Evolutionary conservation across 2,329 filamentous ascomycete species (phyloP), one percentile per base, ranked within the genome.

Genomic region (Alternaria alternata): DNA sequence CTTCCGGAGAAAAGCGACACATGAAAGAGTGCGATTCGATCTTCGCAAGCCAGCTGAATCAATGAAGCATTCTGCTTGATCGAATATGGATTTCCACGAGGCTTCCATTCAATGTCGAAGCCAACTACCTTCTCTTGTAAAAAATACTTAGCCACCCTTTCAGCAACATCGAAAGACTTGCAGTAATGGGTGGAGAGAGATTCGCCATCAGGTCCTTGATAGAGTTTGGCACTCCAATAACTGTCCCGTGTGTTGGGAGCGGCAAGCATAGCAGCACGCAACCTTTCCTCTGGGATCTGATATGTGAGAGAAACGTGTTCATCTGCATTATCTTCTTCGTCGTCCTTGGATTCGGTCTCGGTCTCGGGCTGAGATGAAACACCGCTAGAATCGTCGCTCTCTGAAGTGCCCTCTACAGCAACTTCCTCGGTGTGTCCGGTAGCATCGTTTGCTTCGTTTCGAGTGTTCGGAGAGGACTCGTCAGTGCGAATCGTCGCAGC

Each of bases 31-130:
- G 86, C 92, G 51, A 97, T 90, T 3, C 89, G 89, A 64, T 89
- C 87, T 41, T 91, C 87, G 63, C 88, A 92, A 4, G 94, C 92
- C 18, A 97, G 78, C 77, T 97, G 94, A 42, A 97, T 89, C 48
- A 97, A 79, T 0, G 92, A 95, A 8, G 94, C 87, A 64, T 93
- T 93, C 75, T 96, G 93, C 1, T 91, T 89, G 12, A 92, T 93
- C 9, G 92, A 70, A 2, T 42, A 42, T 18, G 62, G 52, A 5
- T 46, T 51, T 14, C 66, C 64, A 14, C 54, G 64, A 22, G 70
- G 69, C 65, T 90, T 90, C 94, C 94, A 97, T 80, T 97, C 94
- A 48, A 97, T 84, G 70, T 97, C 94, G 63, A 97, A 93, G 0
- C 94, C 94, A n/a, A 97, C 75, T 4, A 95, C 80, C 49, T 87